Conservation (phyloP, 257 asterid species). For the Euphrasia confusa region DNA sequence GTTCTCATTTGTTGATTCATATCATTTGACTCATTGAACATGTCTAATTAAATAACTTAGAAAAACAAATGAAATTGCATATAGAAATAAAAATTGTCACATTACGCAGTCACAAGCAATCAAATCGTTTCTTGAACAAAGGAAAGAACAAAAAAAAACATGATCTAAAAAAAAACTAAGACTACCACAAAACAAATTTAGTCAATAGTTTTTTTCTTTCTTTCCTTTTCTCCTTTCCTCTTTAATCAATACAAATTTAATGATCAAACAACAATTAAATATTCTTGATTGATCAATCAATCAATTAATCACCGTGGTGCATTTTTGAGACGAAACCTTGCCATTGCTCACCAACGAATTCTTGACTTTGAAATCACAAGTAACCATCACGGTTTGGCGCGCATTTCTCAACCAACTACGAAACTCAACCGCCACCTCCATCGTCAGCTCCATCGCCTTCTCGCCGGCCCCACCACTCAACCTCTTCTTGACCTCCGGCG, state of each 20-base stretch:
- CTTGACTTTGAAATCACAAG: constrained; percentile 45
- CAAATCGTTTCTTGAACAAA: no score
- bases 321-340: constrained; percentile 36
- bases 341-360: constrained; percentile 27
- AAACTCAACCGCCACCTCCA: constrained; percentile 36
- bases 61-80: no score
- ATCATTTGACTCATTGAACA: no score
- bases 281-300: constrained; percentile 6
- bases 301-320: constrained; percentile 30
- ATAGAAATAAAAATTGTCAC: no score
- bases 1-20: no score
- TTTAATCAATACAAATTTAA: not conserved
- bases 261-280: not conserved
- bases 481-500: constrained; percentile 21
- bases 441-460: constrained; percentile 29
- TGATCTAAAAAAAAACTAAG: no score
- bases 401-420: constrained; percentile 37
- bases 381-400: constrained; percentile 24
- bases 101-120: no score
- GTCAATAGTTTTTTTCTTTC: not conserved
- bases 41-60: no score
- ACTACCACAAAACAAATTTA: not conserved
- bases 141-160: no score
- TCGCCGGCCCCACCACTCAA: constrained; percentile 24
- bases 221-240: not conserved